These are phyloP conservation scores for Leccinum subgranulosum DNA, from an alignment of 768 basidiomycete genomes.

Conservation along the genomic window DNA sequence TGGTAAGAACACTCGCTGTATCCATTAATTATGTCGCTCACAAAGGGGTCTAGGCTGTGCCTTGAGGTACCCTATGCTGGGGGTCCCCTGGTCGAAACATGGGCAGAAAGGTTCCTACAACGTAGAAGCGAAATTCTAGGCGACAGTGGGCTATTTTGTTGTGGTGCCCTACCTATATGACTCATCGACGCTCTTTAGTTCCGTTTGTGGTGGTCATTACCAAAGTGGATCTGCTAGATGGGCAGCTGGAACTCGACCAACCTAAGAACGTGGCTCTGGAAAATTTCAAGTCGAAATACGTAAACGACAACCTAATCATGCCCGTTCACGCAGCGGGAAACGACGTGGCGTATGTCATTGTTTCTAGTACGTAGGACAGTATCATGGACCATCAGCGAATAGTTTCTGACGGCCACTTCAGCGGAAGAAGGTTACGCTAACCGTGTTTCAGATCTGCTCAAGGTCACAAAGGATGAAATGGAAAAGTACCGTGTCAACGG, in stretches of 20 bases:
- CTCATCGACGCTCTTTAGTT: neutral
- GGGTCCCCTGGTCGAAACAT: accelerated
- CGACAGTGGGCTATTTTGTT: neutral
- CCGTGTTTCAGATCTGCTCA: accelerated
- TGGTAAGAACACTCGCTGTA: neutral
- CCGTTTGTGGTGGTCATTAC: neutral
- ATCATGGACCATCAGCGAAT: neutral
- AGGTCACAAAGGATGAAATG: neutral
- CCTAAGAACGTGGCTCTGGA: neutral
- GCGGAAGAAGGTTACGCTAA: neutral
- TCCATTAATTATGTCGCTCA: no score
- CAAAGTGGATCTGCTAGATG: neutral
- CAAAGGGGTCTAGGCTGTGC: neutral
- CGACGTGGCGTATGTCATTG: neutral
- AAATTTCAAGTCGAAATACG: neutral
- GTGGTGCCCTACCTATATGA: neutral
- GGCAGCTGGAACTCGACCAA: neutral
- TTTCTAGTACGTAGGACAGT: neutral
- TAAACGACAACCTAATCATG: no score
- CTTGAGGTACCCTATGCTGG: neutral
- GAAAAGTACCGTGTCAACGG: neutral
- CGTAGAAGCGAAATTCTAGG: neutral
- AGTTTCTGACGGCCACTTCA: neutral
- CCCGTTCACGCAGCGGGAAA: neutral
- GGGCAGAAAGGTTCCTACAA: neutral